These are phyloP conservation scores for Cochlearia excelsa DNA, from an alignment of 345 rosid species.

Conservation along the genomic window DNA sequence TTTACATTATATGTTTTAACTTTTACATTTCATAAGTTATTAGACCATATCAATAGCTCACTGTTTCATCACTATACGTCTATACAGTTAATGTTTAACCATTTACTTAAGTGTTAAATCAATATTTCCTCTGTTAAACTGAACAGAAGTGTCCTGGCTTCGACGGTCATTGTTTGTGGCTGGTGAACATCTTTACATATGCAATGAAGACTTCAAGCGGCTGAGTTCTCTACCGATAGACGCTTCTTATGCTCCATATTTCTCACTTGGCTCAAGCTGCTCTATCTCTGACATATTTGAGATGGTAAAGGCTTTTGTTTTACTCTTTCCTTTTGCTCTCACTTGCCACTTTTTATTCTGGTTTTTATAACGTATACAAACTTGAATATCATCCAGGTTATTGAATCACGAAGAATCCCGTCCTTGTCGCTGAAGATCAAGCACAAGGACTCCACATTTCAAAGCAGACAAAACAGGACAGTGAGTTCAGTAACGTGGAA, in stretches of 20 bases:
- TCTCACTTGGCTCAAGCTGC: conserved; percentile 60
- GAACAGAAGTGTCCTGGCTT: conserved; percentile 67
- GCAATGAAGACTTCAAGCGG: conserved; percentile 70
- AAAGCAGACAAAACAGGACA: conserved; percentile 30
- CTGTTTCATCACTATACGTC: conserved; percentile 2
- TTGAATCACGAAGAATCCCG: conserved; percentile 40
- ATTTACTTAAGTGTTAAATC: background rate
- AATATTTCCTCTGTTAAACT: conserved; percentile 19
- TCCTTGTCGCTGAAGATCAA: conserved; percentile 47
- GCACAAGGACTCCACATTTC: conserved; percentile 35
- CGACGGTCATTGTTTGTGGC: conserved; percentile 72
- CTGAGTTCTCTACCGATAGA: conserved; percentile 47
- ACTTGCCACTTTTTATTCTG: background rate
- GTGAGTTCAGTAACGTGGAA: conserved; percentile 49
- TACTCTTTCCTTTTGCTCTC: conserved; percentile 15
- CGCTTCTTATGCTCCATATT: conserved; percentile 56
- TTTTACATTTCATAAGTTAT: background rate
- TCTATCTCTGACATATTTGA: conserved; percentile 56
- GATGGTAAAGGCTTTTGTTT: conserved; percentile 49
- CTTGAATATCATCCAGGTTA: conserved; percentile 43
- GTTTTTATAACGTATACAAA: conserved; percentile 2
- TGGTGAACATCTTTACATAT: conserved; percentile 57
- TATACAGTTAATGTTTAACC: background rate
- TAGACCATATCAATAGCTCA: conserved; percentile 12
- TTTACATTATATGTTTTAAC: conserved; percentile 1